Percentiles rank a stretch among this genome's conserved stretches.
phyloP scores from a whole-genome alignment of 257 asterid species.

The Solanum appendiculatum region DNA sequence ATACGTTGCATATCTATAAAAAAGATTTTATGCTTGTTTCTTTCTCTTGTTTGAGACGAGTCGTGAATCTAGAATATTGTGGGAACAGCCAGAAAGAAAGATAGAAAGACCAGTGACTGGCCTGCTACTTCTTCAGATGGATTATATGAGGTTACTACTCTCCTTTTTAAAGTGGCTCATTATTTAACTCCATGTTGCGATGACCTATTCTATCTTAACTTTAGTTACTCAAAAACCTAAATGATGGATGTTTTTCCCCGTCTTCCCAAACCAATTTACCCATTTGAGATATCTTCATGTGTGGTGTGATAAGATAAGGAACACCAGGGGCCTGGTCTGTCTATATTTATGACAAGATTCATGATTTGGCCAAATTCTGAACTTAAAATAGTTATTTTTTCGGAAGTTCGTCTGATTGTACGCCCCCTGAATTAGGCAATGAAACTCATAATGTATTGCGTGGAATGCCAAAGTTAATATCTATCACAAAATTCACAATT shows the following conservation, averaged over 20 bases:
- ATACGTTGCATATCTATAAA: neutral
- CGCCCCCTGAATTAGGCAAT: neutral
- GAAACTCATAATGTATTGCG: neutral
- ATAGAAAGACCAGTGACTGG: neutral
- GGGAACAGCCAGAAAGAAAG: neutral
- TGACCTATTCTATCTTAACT: neutral
- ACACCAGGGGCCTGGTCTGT: neutral
- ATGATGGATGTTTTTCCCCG: neutral
- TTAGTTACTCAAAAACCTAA: neutral
- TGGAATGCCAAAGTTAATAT: neutral
- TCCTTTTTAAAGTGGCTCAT: neutral
- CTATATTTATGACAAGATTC: neutral
- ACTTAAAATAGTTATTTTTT: neutral
- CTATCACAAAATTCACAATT: neutral
- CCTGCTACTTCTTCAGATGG: neutral
- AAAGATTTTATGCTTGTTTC: neutral
- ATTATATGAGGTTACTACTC: neutral
- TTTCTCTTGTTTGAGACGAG: neutral
- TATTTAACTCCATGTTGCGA: neutral
- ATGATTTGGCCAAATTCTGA: neutral
- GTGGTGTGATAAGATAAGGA: neutral
- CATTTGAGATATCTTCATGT: neutral
- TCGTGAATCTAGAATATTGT: neutral
- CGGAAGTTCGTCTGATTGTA: neutral
- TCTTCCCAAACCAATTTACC: neutral